Conservation (phyloP, 768 basidiomycete species). For the Pulveroboletus sp. region DNA sequence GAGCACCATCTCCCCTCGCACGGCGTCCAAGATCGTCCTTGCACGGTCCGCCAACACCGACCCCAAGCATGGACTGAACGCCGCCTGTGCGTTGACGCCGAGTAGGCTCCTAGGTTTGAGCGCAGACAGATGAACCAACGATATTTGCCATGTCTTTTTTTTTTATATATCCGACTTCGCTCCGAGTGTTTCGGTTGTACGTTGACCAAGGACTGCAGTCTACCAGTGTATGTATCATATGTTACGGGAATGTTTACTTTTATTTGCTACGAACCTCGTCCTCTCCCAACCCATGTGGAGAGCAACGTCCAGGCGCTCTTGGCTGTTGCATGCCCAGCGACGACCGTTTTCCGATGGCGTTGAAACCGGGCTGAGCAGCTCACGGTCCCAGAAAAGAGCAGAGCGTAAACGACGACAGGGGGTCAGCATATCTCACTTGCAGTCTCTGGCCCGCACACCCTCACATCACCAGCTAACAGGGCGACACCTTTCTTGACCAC, state of each 20-base stretch:
- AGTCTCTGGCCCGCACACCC: not conserved
- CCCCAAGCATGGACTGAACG: not conserved
- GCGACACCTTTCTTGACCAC: conserved; percentile 78
- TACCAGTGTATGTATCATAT: conserved; percentile 5
- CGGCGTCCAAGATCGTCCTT: not conserved
- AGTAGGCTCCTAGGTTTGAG: conserved; percentile 22
- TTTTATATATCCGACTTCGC: not conserved
- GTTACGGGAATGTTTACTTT: not conserved
- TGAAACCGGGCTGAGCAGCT: not conserved
- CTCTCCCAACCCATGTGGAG: conserved; percentile 8
- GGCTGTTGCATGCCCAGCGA: not conserved
- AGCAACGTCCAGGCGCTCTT: not conserved
- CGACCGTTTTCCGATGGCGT: not conserved
- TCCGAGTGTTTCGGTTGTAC: not conserved
- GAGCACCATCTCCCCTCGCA: conserved; percentile 30
- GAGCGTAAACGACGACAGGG: conserved; percentile 75
- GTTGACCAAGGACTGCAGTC: not conserved
- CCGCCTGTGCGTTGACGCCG: conserved; percentile 22
- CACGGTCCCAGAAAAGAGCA: conserved; percentile 45
- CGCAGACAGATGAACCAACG: conserved; percentile 6
- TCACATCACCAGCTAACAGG: conserved; percentile 38
- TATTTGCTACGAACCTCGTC: conserved; percentile 6
- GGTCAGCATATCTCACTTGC: conserved; percentile 35
- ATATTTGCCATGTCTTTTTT: not conserved
- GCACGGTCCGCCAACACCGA: not conserved